A percentile compares a stretch with the other conserved stretches of the same genome.
Evolutionary conservation across 257 asterid genomes (phyloP).

Genomic region (Prunella vulgaris): DNA sequence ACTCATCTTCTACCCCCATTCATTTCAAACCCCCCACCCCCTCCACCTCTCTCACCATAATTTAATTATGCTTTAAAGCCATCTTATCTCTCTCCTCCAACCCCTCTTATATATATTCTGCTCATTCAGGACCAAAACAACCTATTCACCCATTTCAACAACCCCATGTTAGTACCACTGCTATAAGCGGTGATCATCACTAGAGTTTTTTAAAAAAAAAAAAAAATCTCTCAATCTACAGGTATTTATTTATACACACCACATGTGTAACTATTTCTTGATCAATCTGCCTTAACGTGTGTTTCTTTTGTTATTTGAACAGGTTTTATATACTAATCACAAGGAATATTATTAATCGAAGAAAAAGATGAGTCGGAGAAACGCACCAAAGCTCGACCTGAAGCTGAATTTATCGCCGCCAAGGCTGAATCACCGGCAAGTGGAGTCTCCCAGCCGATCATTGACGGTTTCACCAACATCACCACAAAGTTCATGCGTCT

Average conservation of each 20-base stretch:
- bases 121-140: conserved; percentile 25
- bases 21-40: conserved; percentile 17
- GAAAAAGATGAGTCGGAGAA: conserved; percentile 31
- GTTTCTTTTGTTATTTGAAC: not conserved
- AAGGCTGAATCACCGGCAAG: conserved; percentile 22
- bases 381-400: conserved; percentile 42
- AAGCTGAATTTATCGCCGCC: conserved; percentile 60
- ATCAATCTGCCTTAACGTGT: not conserved
- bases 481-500: conserved; percentile 54
- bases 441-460: conserved; percentile 47
- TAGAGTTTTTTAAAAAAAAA: not conserved
- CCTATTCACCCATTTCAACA: conserved; percentile 29
- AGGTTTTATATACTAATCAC: not conserved
- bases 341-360: not conserved
- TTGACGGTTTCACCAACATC: conserved; percentile 37
- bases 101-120: conserved; percentile 39
- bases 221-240: not conserved
- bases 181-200: conserved; percentile 1
- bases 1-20: conserved; percentile 33
- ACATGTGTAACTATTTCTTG: not conserved
- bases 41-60: conserved; percentile 41
- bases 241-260: not conserved
- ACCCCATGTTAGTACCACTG: conserved; percentile 16
- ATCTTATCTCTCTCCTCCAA: conserved; percentile 30
- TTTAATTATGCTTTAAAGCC: conserved; percentile 56